A percentile compares a stretch with the other conserved stretches of the same genome.
phyloP scores from a whole-genome alignment of 2,329 filamentous ascomycete species.

The Arthroderma uncinatum region DNA sequence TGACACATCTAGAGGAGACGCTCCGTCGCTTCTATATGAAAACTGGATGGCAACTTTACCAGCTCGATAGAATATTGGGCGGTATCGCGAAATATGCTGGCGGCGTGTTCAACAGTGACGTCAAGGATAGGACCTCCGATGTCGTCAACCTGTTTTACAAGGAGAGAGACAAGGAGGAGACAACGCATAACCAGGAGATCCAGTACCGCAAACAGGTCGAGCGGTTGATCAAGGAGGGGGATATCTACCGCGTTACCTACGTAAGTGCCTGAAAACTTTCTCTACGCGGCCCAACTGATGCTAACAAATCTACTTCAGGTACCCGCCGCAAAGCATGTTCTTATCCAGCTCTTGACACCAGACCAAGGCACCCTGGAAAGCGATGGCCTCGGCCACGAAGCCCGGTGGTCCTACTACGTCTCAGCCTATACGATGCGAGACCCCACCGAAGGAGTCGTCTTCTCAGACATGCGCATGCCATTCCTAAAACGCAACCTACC shows the following conservation, averaged over 20 bases:
- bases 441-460: constrained; percentile 67
- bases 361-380: constrained; percentile 71
- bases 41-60: constrained; percentile 87
- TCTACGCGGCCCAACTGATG: not conserved
- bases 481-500: constrained; percentile 63
- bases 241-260: constrained; percentile 81
- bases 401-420: constrained; percentile 87
- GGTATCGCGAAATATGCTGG: constrained; percentile 70
- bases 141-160: constrained; percentile 78
- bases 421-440: constrained; percentile 82
- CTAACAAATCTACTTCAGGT: not conserved
- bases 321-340: constrained; percentile 44
- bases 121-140: constrained; percentile 86
- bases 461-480: constrained; percentile 54
- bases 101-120: constrained; percentile 71
- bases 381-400: constrained; percentile 52
- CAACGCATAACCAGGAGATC: constrained; percentile 80
- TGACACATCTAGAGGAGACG: constrained; percentile 75
- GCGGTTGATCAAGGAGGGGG: constrained; percentile 82
- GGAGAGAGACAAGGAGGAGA: constrained; percentile 70
- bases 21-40: constrained; percentile 84
- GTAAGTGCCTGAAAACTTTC: constrained; percentile 49
- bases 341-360: constrained; percentile 72
- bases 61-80: constrained; percentile 76
- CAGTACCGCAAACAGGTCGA: constrained; percentile 85